Percentiles rank a stretch among this genome's conserved stretches.
Evolutionary conservation across 176 grass and related monocot species (phyloP).

Genomic region (Tuctoria greenei): DNA sequence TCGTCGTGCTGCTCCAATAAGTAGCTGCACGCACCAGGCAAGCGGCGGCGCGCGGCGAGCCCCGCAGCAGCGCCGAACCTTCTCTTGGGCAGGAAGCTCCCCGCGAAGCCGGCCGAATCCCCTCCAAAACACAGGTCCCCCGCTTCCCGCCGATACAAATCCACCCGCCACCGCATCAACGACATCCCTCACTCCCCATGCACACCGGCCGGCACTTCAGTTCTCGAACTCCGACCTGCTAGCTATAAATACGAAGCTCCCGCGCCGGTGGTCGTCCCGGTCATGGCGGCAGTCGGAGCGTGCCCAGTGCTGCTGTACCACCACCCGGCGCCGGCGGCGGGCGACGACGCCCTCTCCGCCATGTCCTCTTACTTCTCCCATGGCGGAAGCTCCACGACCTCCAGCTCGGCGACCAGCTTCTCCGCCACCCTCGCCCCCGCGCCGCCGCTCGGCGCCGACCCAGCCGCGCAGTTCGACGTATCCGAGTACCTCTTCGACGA

Average conservation of each 20-base stretch:
- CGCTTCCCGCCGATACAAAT: conserved; percentile 35
- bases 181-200: conserved; percentile 27
- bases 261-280: conserved; percentile 22
- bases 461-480: conserved; percentile 47
- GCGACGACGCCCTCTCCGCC: conserved; percentile 8
- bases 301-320: conserved; percentile 51
- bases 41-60: conserved; percentile 6
- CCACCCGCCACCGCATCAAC: background rate
- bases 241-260: conserved; percentile 53
- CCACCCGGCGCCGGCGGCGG: conserved; percentile 14
- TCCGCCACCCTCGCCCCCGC: conserved; percentile 44
- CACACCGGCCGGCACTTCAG: conserved; percentile 28
- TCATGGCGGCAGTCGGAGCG: conserved; percentile 60
- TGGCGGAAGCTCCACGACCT: conserved; percentile 42
- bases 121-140: background rate
- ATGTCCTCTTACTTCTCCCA: conserved; percentile 55
- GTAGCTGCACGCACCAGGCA: conserved; percentile 9
- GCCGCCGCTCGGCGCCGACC: background rate
- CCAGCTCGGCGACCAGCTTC: conserved; percentile 54
- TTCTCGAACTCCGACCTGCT: background rate
- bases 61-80: conserved; percentile 56
- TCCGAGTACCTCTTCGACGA: conserved; percentile 61
- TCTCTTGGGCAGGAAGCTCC: conserved; percentile 53
- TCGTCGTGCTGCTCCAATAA: background rate
- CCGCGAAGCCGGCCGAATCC: conserved; percentile 37